Percentiles rank a stretch among this genome's conserved stretches.
phyloP scores from a whole-genome alignment of 306 rosid species.

The Vigna nakashimae region DNA sequence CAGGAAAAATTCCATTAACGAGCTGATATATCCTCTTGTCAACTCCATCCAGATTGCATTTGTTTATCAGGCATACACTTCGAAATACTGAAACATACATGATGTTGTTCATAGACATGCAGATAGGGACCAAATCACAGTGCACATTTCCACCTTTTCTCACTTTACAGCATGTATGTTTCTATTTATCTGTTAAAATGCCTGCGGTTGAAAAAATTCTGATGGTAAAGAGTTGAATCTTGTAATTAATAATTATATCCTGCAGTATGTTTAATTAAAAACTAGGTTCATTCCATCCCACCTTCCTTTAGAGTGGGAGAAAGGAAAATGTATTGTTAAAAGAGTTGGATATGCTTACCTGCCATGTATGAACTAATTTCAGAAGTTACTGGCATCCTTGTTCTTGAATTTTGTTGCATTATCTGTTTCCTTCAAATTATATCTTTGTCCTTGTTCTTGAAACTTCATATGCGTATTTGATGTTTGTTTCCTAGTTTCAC shows the following conservation, averaged over 20 bases:
- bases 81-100: conserved; percentile 8
- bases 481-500: neutral
- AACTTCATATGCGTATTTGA: neutral
- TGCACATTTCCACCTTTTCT: conserved; percentile 5
- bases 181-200: neutral
- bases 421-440: neutral
- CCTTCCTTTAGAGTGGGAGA: neutral
- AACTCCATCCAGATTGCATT: conserved; percentile 7
- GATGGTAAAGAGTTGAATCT: neutral
- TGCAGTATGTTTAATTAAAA: neutral
- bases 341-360: neutral
- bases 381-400: neutral
- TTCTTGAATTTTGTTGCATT: conserved; percentile 10
- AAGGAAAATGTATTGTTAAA: neutral
- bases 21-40: conserved; percentile 4
- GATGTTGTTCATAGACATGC: neutral
- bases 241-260: neutral
- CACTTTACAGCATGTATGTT: neutral
- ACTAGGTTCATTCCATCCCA: neutral
- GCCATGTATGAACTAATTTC: neutral
- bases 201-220: neutral
- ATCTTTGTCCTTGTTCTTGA: neutral
- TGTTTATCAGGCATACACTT: neutral
- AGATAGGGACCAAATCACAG: neutral
- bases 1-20: neutral